phyloP scores from a whole-genome alignment of 2,329 filamentous ascomycete genomes.

The Talaromyces sp. region DNA sequence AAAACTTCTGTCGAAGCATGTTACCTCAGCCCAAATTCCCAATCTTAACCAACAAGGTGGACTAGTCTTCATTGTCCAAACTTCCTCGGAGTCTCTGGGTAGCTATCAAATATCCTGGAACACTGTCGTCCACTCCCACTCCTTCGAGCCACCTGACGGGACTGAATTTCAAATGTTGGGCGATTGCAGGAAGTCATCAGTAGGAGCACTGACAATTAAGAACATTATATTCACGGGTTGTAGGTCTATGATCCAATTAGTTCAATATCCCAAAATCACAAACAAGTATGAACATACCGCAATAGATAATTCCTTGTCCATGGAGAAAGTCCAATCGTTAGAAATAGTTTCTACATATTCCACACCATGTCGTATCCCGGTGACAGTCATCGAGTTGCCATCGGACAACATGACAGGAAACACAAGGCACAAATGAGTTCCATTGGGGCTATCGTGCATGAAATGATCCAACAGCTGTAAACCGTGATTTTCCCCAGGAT shows the following conservation, averaged over 20 bases:
- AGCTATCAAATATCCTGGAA: not conserved
- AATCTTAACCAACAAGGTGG: not conserved
- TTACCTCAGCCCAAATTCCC: not conserved
- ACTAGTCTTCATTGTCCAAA: not conserved
- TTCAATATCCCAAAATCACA: not conserved
- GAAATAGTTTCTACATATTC: not conserved
- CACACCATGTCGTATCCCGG: not conserved
- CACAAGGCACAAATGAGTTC: not conserved
- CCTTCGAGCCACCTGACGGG: not conserved
- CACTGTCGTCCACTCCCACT: not conserved
- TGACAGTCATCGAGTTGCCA: not conserved
- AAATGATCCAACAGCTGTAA: not conserved
- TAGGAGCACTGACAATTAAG: not conserved
- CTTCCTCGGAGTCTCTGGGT: not conserved
- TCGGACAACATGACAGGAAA: not conserved
- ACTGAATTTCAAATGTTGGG: not conserved
- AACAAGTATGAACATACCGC: not conserved
- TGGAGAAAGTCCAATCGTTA: not conserved
- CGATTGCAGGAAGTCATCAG: not conserved
- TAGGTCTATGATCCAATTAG: not conserved
- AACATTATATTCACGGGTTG: not conserved
- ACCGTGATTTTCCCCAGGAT: not conserved
- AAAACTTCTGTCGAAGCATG: not conserved
- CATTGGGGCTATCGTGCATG: not conserved
- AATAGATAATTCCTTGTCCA: not conserved